Conservation (phyloP, 345 rosid species). For the Sisymbrium irio region DNA sequence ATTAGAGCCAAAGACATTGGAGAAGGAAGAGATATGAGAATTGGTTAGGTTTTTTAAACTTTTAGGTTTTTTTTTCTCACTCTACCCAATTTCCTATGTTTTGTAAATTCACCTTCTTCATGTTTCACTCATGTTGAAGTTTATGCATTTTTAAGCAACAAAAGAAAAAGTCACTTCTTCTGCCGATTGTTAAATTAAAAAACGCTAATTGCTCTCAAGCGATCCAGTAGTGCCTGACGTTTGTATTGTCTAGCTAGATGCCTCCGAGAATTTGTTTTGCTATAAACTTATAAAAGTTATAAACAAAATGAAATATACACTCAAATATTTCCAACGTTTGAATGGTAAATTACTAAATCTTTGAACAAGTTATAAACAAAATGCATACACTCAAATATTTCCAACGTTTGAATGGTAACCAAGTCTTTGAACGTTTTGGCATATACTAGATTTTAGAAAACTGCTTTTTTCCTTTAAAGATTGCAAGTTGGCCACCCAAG, state of each 20-base stretch:
- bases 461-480: background rate
- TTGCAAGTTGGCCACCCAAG: constrained; percentile 13
- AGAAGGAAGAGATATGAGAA: no score
- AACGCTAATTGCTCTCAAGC: background rate
- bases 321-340: background rate
- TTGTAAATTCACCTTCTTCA: background rate
- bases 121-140: background rate
- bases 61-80: no score
- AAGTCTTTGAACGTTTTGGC: background rate
- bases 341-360: background rate
- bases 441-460: background rate
- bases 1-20: no score
- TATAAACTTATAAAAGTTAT: background rate
- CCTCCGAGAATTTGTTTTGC: background rate
- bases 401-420: background rate
- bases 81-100: no score
- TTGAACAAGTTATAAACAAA: background rate
- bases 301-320: background rate
- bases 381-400: background rate
- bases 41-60: no score
- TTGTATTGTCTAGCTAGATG: background rate
- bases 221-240: background rate
- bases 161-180: background rate
- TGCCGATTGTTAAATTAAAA: background rate
- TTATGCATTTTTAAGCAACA: background rate